Base-by-base conservation (phyloP, 768 basidiomycete genomes). In the Auricularia sp. region DNA sequence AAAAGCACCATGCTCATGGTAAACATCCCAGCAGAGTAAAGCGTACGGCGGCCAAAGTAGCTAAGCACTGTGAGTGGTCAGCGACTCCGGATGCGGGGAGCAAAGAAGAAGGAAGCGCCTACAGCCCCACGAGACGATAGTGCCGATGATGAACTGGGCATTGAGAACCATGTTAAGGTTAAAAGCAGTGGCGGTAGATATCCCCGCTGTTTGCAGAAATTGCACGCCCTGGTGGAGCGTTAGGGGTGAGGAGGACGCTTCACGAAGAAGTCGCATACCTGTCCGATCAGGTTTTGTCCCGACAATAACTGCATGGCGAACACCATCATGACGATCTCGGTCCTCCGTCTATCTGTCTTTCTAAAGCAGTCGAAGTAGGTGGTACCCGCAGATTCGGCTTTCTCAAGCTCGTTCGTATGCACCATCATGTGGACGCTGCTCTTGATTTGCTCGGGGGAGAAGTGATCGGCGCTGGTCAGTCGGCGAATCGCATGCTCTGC, bases 261-360 rank as follows among this genome's bases (percentile, higher is more conserved):
- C 29, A 29, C 29, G 29, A 14, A 42, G 39, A 14, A 7, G 4
- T 7, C 8, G 39, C 47, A 18, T 51, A 51, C 47, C 47, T 51
- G 47, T 51, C 56, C 71, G 58, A 71, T 70, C 42, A 72, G 64
- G 63, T 71, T 70, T 62, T 72, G 63, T 16, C 68, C 70, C 37
- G 65, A 65, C n/a, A 67, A 35, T 29, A 92, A 92, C 67, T 92
- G 91, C 72, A 92, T 87, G 10, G 91, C 91, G 54, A 93, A 92
- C 79, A 92, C 92, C 71, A 93, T 92, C 69, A 92, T 89, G 67
- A 92, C 94, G 74, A 94, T 75, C 67, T 76, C 75, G 33, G 76
- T 77, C 18, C 77, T 68, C 13, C 77, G 67, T 0, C 71, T 63
- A 63, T 79, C 74, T 59, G 70, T 69, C 54, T 68, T 68, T 65